These are phyloP conservation scores for Venustampulla echinocandica DNA, from an alignment of 495 filamentous ascomycete species.

Conservation along the genomic window DNA sequence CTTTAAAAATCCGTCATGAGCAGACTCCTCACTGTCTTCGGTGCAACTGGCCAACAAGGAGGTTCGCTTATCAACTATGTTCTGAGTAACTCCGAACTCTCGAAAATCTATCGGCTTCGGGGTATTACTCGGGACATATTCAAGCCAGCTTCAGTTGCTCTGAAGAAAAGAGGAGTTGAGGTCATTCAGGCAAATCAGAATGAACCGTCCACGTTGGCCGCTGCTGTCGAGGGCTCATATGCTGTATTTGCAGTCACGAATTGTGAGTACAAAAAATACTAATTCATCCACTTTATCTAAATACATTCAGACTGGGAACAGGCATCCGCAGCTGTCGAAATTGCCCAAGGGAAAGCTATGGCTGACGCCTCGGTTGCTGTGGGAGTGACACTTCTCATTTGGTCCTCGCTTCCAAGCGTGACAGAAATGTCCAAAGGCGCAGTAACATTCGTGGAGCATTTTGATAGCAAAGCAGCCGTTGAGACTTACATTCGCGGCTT, in stretches of 20 bases:
- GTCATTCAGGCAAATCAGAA: constrained; percentile 31
- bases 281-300: too few species aligned
- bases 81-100: constrained; percentile 38
- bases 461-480: constrained; percentile 37
- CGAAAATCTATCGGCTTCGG: constrained; percentile 40
- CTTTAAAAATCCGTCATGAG: too few species aligned
- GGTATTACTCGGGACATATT: constrained; percentile 38
- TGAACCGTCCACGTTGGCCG: constrained; percentile 30
- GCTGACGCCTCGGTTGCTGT: constrained; percentile 37
- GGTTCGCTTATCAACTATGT: constrained; percentile 43
- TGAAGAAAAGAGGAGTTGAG: constrained; percentile 27
- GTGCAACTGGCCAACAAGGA: constrained; percentile 54
- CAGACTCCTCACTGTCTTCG: constrained; percentile 47
- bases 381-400: constrained; percentile 42
- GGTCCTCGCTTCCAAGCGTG: constrained; percentile 34
- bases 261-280: too few species aligned
- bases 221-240: constrained; percentile 35
- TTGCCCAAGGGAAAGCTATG: constrained; percentile 37
- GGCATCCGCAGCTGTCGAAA: constrained; percentile 24
- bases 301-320: too few species aligned
- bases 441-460: constrained; percentile 28
- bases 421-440: constrained; percentile 30
- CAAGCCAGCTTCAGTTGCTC: constrained; percentile 21
- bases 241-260: constrained; percentile 43
- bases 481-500: constrained; percentile 35